Base-by-base conservation (phyloP, 352 stramenopile species). In the Globisporangium parvum region DNA sequence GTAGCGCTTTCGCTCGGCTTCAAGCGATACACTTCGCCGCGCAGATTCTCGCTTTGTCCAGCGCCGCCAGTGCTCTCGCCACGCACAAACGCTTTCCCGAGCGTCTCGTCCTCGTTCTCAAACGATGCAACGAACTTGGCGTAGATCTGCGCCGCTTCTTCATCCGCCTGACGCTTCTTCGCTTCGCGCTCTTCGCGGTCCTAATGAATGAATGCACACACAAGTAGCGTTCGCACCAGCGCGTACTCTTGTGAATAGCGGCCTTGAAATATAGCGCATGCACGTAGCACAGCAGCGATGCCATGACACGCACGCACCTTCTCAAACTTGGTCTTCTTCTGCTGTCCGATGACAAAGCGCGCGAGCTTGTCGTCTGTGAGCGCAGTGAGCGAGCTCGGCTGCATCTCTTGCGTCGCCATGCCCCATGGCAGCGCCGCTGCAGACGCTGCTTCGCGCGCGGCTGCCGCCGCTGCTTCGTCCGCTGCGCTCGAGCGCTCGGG, bases 81-180 rank as follows among this genome's bases (percentile, higher is more conserved):
- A 33, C 79, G 73, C 24, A 89, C 79, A 67, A 89, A 89, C 33
- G 73, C 64, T 53, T 89, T 89, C 62, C 79, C 79, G 47, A 68
- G 54, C 15, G 63, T 70, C 28, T 76, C 73, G 48, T 88, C 78
- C 21, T 87, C 74, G 28, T 90, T 69, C 18, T 95, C 84, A 57
- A 97, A 97, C 11, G 87, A 96, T 39, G 85, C 84, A 35, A 96
- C 87, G 67, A 97, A 97, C 52, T 72, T 83, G 52, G 91, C 77
- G 67, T 96, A 96, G 57, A 96, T 90, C 63, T 83, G 80, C 31
- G 86, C 83, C 6, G 86, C 87, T 63, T 97, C 88, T 24, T 70
- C 83, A 41, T 97, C 88, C 0, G 87, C 88, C 46, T 86, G 73
- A 45, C 80, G 72, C 72, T 94, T 94, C 59, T 87, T 90, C 8